Base-by-base conservation (phyloP, 129 eudicot species). In the Erigeron canadensis region DNA sequence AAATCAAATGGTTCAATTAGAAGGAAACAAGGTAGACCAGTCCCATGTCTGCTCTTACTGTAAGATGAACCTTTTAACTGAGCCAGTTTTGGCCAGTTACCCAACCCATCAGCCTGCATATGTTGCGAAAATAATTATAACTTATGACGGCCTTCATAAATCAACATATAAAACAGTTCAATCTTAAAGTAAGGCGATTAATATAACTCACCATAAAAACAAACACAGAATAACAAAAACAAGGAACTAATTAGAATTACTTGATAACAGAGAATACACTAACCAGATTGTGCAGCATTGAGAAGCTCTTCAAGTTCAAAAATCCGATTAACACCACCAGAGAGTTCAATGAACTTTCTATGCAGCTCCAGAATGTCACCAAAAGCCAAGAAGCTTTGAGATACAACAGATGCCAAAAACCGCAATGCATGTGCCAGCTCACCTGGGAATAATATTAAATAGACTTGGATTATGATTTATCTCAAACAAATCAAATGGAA, bases 301-400 rank as follows among this genome's bases (percentile, higher is more conserved):
- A 94, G 83, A 81, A 89, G 81, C 84, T 94, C 98, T 73, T 94
- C 98, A 66, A 94, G 95, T 87, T 94, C 97, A 51, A 90, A 86
- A 67, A 94, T 89, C 9, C 97, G 92, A 73, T 89, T 94, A 70
- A 94, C 77, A 57, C 98, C 96, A 58, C 98, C 98, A 61, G 98
- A 89, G 6, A 94, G 93, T 85, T 94, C 98, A 69, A 87, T 39
- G 74, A 87, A 94, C 75, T 94, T 89, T 67, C 89, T 85, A 69
- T 94, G 88, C 23, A 94, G 84, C 91, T 94, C 98, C 83, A 94
- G 93, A 81, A 89, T 89, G 82, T 94, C 98, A 34, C 98, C 98
- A 77, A 94, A 94, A 39, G 98, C 98, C 80, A 94, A 82, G 73
- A 94, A 94, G 96, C 98, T 94, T 75, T 94, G 98, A 48, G 98